phyloP scores from a whole-genome alignment of 805 yeast species.

The Ogataea naganishii region DNA sequence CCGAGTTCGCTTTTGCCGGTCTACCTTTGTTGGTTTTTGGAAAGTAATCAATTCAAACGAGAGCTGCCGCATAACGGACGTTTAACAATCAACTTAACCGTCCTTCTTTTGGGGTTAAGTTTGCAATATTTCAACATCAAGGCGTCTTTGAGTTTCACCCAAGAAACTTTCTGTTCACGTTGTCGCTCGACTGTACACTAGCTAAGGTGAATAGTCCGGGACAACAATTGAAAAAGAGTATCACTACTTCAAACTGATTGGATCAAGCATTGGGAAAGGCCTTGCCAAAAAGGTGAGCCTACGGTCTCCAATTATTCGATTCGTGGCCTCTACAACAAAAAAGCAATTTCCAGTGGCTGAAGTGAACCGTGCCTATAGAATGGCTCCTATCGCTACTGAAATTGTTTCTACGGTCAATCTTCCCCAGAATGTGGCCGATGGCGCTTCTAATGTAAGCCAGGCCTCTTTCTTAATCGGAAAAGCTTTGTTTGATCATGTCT shows the following conservation, averaged over 20 bases:
- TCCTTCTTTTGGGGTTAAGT: too few relatives aligned
- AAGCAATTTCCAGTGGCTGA: neutral
- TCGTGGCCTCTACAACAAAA: neutral
- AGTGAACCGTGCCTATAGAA: neutral
- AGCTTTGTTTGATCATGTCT: conserved; percentile 32
- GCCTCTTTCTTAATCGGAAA: conserved; percentile 27
- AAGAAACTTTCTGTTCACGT: too few relatives aligned
- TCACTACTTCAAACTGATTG: conserved; percentile 1
- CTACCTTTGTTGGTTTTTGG: conserved; percentile 4
- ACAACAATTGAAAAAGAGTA: neutral
- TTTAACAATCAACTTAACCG: too few relatives aligned
- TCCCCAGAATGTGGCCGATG: too few relatives aligned
- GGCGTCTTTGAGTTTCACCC: too few relatives aligned
- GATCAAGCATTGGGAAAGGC: neutral
- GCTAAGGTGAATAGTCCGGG: too few relatives aligned
- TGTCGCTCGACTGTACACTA: too few relatives aligned
- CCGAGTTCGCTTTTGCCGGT: conserved; percentile 3
- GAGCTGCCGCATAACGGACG: conserved; percentile 44
- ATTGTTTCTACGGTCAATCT: neutral
- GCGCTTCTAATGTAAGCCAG: too few relatives aligned
- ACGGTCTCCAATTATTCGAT: neutral
- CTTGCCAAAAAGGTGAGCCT: neutral
- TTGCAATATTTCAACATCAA: too few relatives aligned
- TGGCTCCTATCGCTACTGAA: conserved; percentile 1
- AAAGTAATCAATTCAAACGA: conserved; percentile 21